Conservation (phyloP, 441 rosid species). For the Raphanus hybrid region DNA sequence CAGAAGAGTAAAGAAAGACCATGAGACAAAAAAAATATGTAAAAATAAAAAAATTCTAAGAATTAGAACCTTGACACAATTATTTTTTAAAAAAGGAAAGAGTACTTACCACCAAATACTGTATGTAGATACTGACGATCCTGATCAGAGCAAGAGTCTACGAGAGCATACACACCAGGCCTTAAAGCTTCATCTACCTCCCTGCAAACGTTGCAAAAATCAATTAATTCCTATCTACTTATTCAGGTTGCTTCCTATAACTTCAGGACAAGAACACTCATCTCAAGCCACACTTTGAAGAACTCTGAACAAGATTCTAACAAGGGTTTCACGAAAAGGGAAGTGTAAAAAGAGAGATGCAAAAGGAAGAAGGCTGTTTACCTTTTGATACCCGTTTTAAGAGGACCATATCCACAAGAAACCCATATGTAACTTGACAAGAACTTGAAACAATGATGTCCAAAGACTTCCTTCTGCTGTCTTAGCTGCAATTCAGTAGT, state of each 20-base stretch:
- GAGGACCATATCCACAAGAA: conserved; percentile 79
- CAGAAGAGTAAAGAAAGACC: conserved; percentile 50
- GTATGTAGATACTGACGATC: conserved; percentile 89
- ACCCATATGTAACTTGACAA: conserved; percentile 77
- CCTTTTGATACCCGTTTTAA: conserved; percentile 78
- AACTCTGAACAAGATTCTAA: not conserved
- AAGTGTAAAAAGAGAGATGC: not conserved
- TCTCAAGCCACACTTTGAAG: conserved; percentile 1
- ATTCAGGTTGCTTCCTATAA: not conserved
- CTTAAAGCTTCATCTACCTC: conserved; percentile 86
- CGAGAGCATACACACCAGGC: conserved; percentile 87
- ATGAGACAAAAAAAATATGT: conserved; percentile 17
- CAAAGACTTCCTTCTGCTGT: conserved; percentile 82
- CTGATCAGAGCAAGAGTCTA: conserved; percentile 80
- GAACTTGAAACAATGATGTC: conserved; percentile 78
- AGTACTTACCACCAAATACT: conserved; percentile 74
- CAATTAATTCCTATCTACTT: conserved; percentile 9
- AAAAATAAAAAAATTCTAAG: not conserved
- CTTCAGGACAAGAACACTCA: conserved; percentile 9
- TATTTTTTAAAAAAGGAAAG: not conserved
- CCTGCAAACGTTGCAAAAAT: conserved; percentile 51
- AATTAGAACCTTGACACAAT: not conserved
- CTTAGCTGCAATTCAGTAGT: conserved; percentile 63
- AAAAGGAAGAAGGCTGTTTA: conserved; percentile 31
- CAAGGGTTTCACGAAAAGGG: not conserved